Base-by-base conservation (phyloP, 73 alveolate species). In the Durusdinium trenchii region DNA sequence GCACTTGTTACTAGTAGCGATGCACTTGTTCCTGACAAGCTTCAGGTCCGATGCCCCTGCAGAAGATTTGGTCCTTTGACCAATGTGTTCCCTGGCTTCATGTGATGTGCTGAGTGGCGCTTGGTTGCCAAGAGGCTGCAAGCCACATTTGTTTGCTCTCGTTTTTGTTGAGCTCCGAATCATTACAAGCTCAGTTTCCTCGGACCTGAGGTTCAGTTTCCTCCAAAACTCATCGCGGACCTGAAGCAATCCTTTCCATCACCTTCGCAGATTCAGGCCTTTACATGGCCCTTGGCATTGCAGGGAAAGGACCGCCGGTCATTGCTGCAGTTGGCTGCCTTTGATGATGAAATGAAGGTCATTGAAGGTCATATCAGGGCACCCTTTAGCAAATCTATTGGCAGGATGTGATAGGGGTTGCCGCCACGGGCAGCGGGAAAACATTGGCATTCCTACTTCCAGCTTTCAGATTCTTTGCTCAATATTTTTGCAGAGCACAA, bases 391-490 rank as follows among this genome's bases (percentile, higher is more conserved):
- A n/a, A n/a, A n/a, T n/a, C n/a, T n/a, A 57, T 3, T 6, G 42
- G 76, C 86, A 89, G 96, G 99, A 97, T 46, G 99, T 99, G 42
- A 99, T 99, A 50, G 99, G 99, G n/a, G 95, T 99, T 16, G 99
- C 99, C 42, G 99, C 99, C 46, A 99, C 99, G 35, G 99, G 99
- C 52, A 99, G 99, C 83, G 99, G 99, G 35, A 99, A 99, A 95
- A 99, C 99, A 4, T 98, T 99, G 92, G 99, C 99, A 10, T 99
- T 99, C 98, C 99, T 99, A 9, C 83, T 99, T 76, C 99, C 99
- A 26, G 99, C 99, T 45, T 94, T 99, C 94, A 99, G 99, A 99
- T 45, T 95, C 94, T 94, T 60, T 69, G 99, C 96, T n/a, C 75
- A 99, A 43, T 7, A 47, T 5, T n/a, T 48, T 6, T 71, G 86